Evolutionary conservation across 2,329 filamentous ascomycete genomes (phyloP).

Genomic region (Septoria linicola): DNA sequence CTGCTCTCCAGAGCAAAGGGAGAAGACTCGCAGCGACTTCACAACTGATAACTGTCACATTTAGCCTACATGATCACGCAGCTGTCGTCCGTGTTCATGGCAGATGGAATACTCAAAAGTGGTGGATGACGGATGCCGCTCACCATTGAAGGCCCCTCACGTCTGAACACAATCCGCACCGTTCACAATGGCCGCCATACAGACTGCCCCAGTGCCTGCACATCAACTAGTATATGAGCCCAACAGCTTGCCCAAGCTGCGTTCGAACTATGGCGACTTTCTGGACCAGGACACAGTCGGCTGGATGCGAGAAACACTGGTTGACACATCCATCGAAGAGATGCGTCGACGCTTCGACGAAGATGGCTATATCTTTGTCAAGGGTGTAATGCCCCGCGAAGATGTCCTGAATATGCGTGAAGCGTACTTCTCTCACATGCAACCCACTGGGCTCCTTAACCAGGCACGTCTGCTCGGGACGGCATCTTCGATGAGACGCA

Average conservation of each 20-base stretch:
- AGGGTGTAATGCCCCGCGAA: slow-evolving; percentile 44
- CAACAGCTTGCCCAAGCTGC: slow-evolving; percentile 30
- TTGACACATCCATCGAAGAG: slow-evolving; percentile 41
- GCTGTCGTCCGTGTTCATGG: no score
- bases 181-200: slow-evolving; percentile 19
- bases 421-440: slow-evolving; percentile 43
- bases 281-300: slow-evolving; percentile 33
- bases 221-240: slow-evolving; percentile 30
- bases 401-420: slow-evolving; percentile 45
- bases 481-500: slow-evolving; percentile 44
- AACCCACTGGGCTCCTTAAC: slow-evolving; percentile 42
- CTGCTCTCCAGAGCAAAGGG: neutral
- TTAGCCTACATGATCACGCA: neutral
- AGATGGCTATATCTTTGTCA: slow-evolving; percentile 48
- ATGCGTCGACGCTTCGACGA: slow-evolving; percentile 41
- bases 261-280: slow-evolving; percentile 33
- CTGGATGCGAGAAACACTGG: slow-evolving; percentile 37
- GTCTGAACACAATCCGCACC: no score
- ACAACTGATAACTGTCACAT: neutral
- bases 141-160: no score
- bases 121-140: no score
- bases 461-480: slow-evolving; percentile 40
- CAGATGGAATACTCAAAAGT: no score
- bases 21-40: neutral
- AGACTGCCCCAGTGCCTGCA: slow-evolving; percentile 26